Evolutionary conservation across 1,284 basidiomycete species (phyloP).

Genomic region (Filobasidium uniguttulatum): DNA sequence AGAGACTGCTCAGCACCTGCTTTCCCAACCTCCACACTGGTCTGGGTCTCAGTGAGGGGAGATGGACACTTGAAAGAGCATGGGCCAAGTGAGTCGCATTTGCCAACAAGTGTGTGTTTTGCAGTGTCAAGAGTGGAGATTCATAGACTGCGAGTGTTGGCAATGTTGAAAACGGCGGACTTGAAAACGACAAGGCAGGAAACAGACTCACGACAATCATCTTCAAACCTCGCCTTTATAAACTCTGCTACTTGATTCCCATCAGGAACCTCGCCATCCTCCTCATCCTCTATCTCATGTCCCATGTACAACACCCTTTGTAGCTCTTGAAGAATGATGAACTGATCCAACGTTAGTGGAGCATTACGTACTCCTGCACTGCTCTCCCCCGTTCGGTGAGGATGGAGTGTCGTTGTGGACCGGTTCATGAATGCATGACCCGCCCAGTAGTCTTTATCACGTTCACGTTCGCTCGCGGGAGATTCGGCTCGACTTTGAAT

Average conservation of each 20-base stretch:
- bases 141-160: conserved; percentile 4
- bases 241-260: neutral
- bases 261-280: neutral
- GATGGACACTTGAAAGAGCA: neutral
- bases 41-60: conserved; percentile 6
- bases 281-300: neutral
- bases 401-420: too few relatives aligned
- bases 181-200: neutral
- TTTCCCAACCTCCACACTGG: too few relatives aligned
- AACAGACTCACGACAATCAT: conserved; percentile 7
- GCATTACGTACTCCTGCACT: too few relatives aligned
- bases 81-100: conserved; percentile 2
- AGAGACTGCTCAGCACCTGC: too few relatives aligned
- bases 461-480: too few relatives aligned
- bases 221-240: conserved; percentile 3
- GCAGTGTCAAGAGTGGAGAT: conserved; percentile 11
- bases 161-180: neutral
- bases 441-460: too few relatives aligned
- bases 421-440: too few relatives aligned
- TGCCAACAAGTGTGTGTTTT: conserved; percentile 3
- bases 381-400: too few relatives aligned
- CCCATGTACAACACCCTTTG: conserved; percentile 8
- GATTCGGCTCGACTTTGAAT: too few relatives aligned
- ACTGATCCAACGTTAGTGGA: conserved; percentile 3
- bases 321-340: conserved; percentile 3